A percentile compares a stretch with the other conserved stretches of the same genome.
phyloP scores from a whole-genome alignment of 306 rosid species.

The Inga laurina region DNA sequence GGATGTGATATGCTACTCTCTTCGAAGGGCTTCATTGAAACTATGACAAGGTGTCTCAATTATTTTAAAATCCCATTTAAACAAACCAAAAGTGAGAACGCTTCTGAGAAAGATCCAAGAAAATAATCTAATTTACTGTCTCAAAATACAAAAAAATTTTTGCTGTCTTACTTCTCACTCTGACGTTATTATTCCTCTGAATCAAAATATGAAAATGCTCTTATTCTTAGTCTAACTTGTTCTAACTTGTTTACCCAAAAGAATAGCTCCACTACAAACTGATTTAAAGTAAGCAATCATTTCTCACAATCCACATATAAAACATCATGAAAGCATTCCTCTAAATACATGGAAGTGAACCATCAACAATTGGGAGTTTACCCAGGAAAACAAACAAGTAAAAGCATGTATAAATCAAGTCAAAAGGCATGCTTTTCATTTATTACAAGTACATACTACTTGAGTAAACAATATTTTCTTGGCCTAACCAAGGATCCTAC shows the following conservation, averaged over 20 bases:
- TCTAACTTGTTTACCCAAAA: neutral
- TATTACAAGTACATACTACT: conserved; percentile 47
- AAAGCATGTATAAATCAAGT: conserved; percentile 22
- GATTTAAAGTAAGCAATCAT: neutral
- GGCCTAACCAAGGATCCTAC: conserved; percentile 46
- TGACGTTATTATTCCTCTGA: neutral
- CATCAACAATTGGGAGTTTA: conserved; percentile 5
- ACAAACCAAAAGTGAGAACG: neutral
- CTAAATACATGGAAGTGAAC: neutral
- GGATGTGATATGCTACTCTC: neutral
- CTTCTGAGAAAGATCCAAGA: neutral
- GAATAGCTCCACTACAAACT: neutral
- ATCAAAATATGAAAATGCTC: neutral
- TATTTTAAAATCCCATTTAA: neutral
- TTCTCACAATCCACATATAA: neutral
- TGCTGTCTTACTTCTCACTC: neutral
- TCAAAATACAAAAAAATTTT: too few relatives aligned
- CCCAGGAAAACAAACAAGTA: conserved; percentile 19
- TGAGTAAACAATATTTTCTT: conserved; percentile 39
- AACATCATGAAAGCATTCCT: neutral
- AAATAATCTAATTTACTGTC: neutral
- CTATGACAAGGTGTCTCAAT: neutral
- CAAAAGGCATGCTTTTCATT: conserved; percentile 46
- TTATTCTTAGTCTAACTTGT: neutral
- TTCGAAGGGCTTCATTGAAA: too few relatives aligned